Base-by-base conservation (phyloP, 306 rosid species). In the Clitoria ternatea region DNA sequence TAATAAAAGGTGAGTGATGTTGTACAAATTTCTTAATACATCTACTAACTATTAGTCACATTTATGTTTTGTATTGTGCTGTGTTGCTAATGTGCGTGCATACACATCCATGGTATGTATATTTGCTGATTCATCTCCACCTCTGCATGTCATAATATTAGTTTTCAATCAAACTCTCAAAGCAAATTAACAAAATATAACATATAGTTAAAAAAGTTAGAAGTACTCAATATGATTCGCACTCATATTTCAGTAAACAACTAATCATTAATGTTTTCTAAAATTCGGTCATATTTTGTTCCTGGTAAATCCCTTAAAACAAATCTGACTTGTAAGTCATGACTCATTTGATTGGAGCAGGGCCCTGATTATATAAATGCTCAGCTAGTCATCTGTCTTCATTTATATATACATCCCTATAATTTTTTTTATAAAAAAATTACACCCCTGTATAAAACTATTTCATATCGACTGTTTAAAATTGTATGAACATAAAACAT, bases 1-100 rank as follows among this genome's bases (percentile, higher is more conserved):
- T 66, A 87, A 91, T 79, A 93, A 89, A 84, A 90, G 92, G 98
- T 88, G 73, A 79, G 85, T 72, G 52, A 67, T 47, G 27, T 29
- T 49, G 80, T 57, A 33, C 39, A 17, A 17, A 12, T 33, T 29
- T 15, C 49, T 20, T 19, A 18, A 30, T 54, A 39, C 53, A 53
- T 73, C 27, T 68, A 53, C 20, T 20, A 35, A 68, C 48, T 60
- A 37, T 53, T 40, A 2, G 14, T 32, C 18, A 33, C 37, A 43
- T 44, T 66, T 48, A 36, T 76, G 23, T 53, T 56, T 66, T 43
- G 4, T 60, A 43, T 55, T 30, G 61, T 66, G 37, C 24, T 56
- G 32, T 48, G 47, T 37, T 57, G 37, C 55, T 72, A 48, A 13
- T 20, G 44, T 35, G 64, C 45, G 47, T 32, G 32, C 26, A 49